phyloP scores from a whole-genome alignment of 305 asterid species.

The Ajuga reptans region DNA sequence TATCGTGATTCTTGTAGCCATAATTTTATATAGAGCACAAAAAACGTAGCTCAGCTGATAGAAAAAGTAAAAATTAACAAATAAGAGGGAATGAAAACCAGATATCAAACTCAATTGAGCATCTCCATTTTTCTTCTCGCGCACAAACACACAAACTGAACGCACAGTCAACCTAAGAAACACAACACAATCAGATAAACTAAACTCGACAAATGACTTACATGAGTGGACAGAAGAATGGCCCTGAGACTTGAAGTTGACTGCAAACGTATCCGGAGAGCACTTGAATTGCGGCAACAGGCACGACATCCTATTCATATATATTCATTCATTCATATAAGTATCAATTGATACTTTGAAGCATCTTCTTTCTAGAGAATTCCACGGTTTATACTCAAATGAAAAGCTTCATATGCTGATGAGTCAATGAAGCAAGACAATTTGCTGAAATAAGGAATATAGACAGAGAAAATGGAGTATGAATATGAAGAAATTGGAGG shows the following conservation, averaged over 20 bases:
- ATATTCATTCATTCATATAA: conserved; percentile 26
- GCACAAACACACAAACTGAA: neutral
- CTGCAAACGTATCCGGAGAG: conserved; percentile 73
- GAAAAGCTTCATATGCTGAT: neutral
- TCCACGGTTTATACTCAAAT: neutral
- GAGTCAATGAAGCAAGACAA: conserved; percentile 15
- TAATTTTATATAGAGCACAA: neutral
- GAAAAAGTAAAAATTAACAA: neutral
- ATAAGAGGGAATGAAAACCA: neutral
- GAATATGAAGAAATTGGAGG: conserved; percentile 2
- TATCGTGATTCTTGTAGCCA: neutral
- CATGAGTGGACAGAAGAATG: conserved; percentile 38
- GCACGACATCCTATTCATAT: conserved; percentile 63
- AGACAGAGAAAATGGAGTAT: neutral
- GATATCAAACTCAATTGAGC: neutral
- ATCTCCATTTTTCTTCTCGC: neutral
- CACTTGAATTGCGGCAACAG: conserved; percentile 89
- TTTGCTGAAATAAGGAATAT: neutral
- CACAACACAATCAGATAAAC: neutral
- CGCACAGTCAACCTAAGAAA: conserved; percentile 19
- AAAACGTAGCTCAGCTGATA: neutral
- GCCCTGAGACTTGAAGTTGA: conserved; percentile 49
- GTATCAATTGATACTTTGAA: conserved; percentile 17
- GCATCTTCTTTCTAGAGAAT: conserved; percentile 7
- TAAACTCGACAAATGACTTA: conserved; percentile 30